Conservation (phyloP, 2,329 filamentous ascomycete species). For the Rutstroemia sp. region DNA sequence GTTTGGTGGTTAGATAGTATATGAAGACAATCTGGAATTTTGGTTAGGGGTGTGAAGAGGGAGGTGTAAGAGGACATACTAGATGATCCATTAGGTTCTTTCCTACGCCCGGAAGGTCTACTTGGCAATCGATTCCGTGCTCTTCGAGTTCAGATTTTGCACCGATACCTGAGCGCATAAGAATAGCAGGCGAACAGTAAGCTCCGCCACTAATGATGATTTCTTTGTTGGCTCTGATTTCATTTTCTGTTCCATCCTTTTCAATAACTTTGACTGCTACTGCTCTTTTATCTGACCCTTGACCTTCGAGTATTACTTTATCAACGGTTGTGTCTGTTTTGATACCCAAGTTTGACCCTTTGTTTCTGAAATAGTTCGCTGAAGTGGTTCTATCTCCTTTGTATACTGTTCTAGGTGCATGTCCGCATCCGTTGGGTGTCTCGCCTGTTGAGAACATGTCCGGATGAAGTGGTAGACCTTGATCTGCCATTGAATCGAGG, state of each 20-base stretch:
- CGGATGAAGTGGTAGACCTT: slow-evolving; percentile 45
- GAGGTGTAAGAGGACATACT: slow-evolving; percentile 22
- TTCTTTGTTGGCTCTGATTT: slow-evolving; percentile 37
- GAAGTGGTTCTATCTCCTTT: slow-evolving; percentile 45
- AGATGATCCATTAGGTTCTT: slow-evolving; percentile 53
- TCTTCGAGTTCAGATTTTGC: slow-evolving; percentile 32
- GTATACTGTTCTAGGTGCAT: slow-evolving; percentile 44
- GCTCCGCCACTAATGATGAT: slow-evolving; percentile 42
- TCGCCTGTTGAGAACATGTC: slow-evolving; percentile 53
- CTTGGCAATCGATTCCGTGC: slow-evolving; percentile 43
- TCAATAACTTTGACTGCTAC: slow-evolving; percentile 38
- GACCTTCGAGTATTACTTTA: slow-evolving; percentile 40
- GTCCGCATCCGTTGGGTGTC: slow-evolving; percentile 47
- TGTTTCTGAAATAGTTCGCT: slow-evolving; percentile 43
- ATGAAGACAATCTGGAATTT: slow-evolving; percentile 44
- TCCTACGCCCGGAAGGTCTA: slow-evolving; percentile 55
- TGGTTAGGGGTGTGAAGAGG: slow-evolving; percentile 4
- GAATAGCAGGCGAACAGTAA: slow-evolving; percentile 40
- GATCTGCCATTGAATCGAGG: slow-evolving; percentile 45
- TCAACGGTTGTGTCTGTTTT: slow-evolving; percentile 43
- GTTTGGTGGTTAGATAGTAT: slow-evolving; percentile 50
- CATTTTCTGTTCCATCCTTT: slow-evolving; percentile 32
- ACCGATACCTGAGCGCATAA: slow-evolving; percentile 41
- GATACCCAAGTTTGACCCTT: slow-evolving; percentile 33
- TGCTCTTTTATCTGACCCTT: slow-evolving; percentile 34